Conservation (phyloP, 1,284 basidiomycete genomes). For the Heterobasidion occidentale region DNA sequence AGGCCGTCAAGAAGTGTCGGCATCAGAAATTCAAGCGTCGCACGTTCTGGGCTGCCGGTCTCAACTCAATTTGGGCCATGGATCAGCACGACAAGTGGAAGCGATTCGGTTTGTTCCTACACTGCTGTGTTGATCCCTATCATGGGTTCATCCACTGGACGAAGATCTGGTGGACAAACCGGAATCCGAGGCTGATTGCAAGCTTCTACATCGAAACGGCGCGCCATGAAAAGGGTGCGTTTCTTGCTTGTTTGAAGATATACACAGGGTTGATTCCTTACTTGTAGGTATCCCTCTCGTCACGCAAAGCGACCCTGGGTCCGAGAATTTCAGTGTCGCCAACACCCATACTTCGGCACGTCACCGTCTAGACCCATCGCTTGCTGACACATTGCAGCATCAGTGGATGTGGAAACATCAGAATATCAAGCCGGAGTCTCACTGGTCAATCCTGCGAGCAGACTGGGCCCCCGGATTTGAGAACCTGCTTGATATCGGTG, state of each 20-base stretch:
- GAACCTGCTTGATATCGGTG: slow-evolving; percentile 21
- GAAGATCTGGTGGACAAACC: slow-evolving; percentile 14
- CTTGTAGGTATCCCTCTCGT: slow-evolving; percentile 16
- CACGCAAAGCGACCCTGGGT: slow-evolving; percentile 30
- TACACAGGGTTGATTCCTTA: background rate
- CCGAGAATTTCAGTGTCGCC: slow-evolving; percentile 29
- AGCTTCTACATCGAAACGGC: slow-evolving; percentile 11
- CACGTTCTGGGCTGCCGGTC: slow-evolving; percentile 26
- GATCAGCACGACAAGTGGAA: slow-evolving; percentile 37
- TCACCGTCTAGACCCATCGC: slow-evolving; percentile 23
- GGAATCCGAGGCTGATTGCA: slow-evolving; percentile 26
- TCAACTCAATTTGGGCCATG: slow-evolving; percentile 27
- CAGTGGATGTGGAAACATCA: slow-evolving; percentile 20
- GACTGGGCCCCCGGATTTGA: slow-evolving; percentile 27
- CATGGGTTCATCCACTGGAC: background rate
- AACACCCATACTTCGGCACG: slow-evolving; percentile 27
- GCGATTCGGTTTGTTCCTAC: slow-evolving; percentile 27
- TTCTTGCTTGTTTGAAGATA: background rate
- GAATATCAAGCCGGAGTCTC: background rate
- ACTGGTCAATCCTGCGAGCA: slow-evolving; percentile 8
- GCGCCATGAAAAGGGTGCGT: background rate
- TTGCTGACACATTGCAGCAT: slow-evolving; percentile 27
- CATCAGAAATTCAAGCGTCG: background rate
- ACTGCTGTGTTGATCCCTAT: slow-evolving; percentile 26
- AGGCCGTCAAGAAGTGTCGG: too few species aligned